These are phyloP conservation scores for Pinus albicaulis DNA, from an alignment of 75 land plant species.

Conservation along the genomic window DNA sequence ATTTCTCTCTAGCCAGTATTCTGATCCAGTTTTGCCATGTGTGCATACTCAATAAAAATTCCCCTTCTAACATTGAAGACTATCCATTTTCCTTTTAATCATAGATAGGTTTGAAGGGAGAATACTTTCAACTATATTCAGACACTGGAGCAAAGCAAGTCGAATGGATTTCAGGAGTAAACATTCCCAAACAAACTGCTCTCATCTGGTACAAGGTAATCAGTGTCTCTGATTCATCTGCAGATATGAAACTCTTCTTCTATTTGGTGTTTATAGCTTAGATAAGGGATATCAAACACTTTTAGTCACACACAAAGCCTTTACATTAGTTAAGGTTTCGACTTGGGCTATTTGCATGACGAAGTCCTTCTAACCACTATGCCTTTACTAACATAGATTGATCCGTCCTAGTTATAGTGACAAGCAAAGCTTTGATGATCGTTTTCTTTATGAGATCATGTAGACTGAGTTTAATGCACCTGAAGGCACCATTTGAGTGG, in stretches of 20 bases:
- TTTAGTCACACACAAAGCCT: no score
- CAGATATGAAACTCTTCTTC: no score
- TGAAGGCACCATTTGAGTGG: conserved; percentile 42
- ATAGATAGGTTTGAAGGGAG: conserved; percentile 9
- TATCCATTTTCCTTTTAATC: not conserved
- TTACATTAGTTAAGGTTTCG: no score
- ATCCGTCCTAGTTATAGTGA: not conserved
- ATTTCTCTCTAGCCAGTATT: no score
- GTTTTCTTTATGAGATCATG: not conserved
- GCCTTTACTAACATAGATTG: no score
- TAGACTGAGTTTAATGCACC: conserved; percentile 47
- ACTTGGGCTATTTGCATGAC: no score
- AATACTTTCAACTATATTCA: not conserved
- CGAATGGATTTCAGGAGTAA: conserved; percentile 1
- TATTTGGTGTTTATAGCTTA: no score
- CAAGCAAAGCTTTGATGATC: not conserved
- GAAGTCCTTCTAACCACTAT: no score
- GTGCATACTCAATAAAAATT: not conserved
- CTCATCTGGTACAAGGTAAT: conserved; percentile 9
- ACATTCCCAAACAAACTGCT: conserved; percentile 2
- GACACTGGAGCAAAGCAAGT: not conserved
- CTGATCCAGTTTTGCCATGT: no score
- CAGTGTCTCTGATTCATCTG: not conserved
- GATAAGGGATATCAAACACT: no score
- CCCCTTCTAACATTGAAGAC: not conserved